Evolutionary conservation across 441 rosid species (phyloP), one percentile per base, ranked within the genome.

Genomic region (Metrosideros polymorpha): DNA sequence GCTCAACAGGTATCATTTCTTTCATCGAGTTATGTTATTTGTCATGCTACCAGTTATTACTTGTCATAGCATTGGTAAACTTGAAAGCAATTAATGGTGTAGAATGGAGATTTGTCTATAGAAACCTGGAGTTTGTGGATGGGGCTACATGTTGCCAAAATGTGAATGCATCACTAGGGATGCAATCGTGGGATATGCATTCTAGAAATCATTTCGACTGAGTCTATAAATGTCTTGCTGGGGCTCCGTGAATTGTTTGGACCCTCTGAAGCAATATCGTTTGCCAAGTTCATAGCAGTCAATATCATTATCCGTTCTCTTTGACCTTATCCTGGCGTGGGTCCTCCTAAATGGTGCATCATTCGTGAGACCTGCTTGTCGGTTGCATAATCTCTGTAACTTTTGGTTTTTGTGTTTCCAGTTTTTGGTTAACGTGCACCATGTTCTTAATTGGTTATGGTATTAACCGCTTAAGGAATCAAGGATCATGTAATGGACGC

Each of bases 1-100:
- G 89, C 96, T 63, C 91, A 93, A 71, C 96, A 93, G 95, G 97
- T 93, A 89, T 32, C 32, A 22, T 83, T 15, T 52, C 30, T 6
- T 83, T 83, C 50, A n/a, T 43, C 71, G 24, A 83, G 45, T 19
- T 54, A 30, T 42, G 47, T 71, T 39, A 39, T 71, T 43, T 39
- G n/a, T 12, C 49, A 1, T 71, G 47, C 77, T 66, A 35, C 45
- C 77, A 18, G 45, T 66, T 32, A 32, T 63, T 63, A 19, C 47
- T 35, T 19, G 45, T 66, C 12, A 22, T 22, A 22, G n/a, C 8
- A 9, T 39, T 22, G 79, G n/a, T 71, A 39, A 71, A 71, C 47
- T 39, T 71, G 47, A 39, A 39, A 71, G 47, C 49, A 71, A 39
- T 39, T n/a, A 71, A 71, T 71, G 43, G 47, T 15, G 1, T 71